Conservation (phyloP, 176 grass and related monocot species). For the Metroxylon sagu region DNA sequence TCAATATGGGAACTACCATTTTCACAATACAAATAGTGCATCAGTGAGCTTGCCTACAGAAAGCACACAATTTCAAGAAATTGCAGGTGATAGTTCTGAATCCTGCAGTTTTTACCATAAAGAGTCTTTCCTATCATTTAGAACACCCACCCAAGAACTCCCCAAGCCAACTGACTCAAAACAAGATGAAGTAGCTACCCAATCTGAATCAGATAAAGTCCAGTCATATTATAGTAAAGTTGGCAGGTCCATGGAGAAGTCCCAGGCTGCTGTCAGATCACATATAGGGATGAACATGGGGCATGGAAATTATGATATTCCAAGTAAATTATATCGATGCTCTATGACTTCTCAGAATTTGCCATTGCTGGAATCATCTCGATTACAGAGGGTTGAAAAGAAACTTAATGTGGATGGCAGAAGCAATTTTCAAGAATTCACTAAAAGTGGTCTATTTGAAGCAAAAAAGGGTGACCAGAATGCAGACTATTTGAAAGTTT, state of each 20-base stretch:
- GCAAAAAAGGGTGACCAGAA: too few species aligned
- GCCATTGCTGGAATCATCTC: not conserved
- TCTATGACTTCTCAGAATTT: slow-evolving; percentile 4
- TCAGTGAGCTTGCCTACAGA: not conserved
- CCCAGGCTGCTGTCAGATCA: too few species aligned
- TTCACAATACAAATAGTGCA: not conserved
- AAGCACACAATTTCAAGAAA: not conserved
- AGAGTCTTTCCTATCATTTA: not conserved
- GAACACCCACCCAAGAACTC: not conserved
- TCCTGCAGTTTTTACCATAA: not conserved
- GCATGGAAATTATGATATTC: not conserved
- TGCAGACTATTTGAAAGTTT: too few species aligned
- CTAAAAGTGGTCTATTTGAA: too few species aligned
- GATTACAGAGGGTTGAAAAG: too few species aligned
- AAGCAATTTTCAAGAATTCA: too few species aligned
- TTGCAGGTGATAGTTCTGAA: not conserved
- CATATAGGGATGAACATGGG: not conserved
- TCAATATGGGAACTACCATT: slow-evolving; percentile 2
- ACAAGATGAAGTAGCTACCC: not conserved
- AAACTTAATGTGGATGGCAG: too few species aligned
- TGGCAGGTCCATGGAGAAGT: too few species aligned
- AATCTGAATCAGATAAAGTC: not conserved
- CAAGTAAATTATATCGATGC: not conserved
- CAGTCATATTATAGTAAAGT: not conserved
- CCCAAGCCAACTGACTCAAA: not conserved